These are phyloP conservation scores for Chenopodium album DNA, from an alignment of 148 eudicot species.

Conservation along the genomic window DNA sequence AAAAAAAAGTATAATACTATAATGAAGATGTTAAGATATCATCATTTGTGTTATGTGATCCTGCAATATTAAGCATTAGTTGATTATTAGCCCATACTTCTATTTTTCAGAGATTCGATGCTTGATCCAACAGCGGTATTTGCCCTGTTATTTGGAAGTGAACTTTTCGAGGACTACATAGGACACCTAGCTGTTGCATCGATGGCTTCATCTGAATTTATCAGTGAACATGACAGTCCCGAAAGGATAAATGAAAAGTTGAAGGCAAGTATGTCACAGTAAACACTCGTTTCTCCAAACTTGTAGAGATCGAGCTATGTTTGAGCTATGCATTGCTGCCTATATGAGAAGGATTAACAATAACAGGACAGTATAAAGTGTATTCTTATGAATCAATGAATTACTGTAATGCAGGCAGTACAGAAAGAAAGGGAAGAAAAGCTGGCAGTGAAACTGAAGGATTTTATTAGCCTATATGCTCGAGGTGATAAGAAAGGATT, in stretches of 20 bases:
- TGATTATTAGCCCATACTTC: not conserved
- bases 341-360: not conserved
- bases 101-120: conserved; percentile 67
- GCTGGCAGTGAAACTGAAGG: conserved; percentile 58
- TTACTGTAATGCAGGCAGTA: conserved; percentile 49
- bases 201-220: conserved; percentile 85
- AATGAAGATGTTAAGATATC: not conserved
- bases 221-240: conserved; percentile 60
- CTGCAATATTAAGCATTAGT: not conserved
- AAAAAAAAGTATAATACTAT: not conserved
- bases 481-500: conserved; percentile 81
- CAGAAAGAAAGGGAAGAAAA: conserved; percentile 92
- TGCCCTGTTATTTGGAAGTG: conserved; percentile 90
- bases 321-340: not conserved
- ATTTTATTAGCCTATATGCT: conserved; percentile 63
- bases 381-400: not conserved
- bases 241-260: conserved; percentile 70
- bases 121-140: conserved; percentile 97
- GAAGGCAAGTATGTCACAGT: conserved; percentile 55
- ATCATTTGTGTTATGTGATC: not conserved
- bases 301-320: not conserved
- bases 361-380: not conserved
- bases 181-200: conserved; percentile 94
- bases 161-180: conserved; percentile 87
- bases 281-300: not conserved